Evolutionary conservation across 2,329 filamentous ascomycete species (phyloP), one percentile per base, ranked within the genome.

Genomic region (Aureobasidium sp.): DNA sequence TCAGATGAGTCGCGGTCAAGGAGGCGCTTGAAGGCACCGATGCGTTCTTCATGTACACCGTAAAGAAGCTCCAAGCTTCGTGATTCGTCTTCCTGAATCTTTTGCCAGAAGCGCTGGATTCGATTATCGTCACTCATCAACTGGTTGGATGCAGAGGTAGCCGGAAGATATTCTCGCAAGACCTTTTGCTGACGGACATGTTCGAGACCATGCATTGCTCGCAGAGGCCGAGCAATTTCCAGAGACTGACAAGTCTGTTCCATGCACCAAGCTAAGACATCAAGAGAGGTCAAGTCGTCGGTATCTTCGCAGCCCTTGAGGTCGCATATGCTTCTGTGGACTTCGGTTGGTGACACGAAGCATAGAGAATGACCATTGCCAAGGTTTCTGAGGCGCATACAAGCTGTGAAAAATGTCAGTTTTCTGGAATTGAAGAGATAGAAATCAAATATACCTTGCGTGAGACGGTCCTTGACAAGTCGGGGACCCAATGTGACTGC

Each of bases 311-410:
- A 49, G 0, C 30, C 5, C 13, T 67, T 71, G 2, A 67, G 45
- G 2, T 72, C 65, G 0, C 69, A 63, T 16, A 89, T 85, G 62
- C 82, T 83, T 0, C 68, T 71, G 11, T 81, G 73, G 3, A 90
- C 83, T 62, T 90, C 87, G 1, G 76, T 68, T 0, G 84, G 79
- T 1, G 85, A 72, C 59, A 79, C 83, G 55, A 89, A 89, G 0
- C 82, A 74, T 0, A 90, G 79, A 0, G 83, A 84, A 65, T 91
- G 87, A 0, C 86, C 86, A 2, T 83, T 73, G 0, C 86, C 88
- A 0, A 92, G 77, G 63, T 86, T 83, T 11, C 87, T 73, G 81
- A 91, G 85, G n/a, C 88, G 73, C 85, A 88, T 89, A 63, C 86
- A 88, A 0, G 86, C 86, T 55, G 32, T 2, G 3, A 4, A 1